These are phyloP conservation scores for Adansonia madagascariensis DNA, from an alignment of 441 rosid genomes.

Conservation along the genomic window DNA sequence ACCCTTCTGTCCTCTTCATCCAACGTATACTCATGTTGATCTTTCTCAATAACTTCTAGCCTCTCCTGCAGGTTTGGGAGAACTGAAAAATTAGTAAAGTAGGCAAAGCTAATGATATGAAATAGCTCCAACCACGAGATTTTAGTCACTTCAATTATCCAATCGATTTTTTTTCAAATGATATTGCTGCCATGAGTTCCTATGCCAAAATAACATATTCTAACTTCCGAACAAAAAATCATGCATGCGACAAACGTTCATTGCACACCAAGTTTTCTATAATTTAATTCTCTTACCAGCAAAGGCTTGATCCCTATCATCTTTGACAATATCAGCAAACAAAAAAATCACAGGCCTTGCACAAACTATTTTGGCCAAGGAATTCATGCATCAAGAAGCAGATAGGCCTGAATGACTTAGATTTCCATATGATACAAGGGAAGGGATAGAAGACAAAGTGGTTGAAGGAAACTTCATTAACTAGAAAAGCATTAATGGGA, in stretches of 20 bases:
- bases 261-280: not conserved
- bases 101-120: not conserved
- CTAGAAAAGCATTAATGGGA: not conserved
- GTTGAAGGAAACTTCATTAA: not conserved
- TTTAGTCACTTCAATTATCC: not conserved
- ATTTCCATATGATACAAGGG: not conserved
- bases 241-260: not conserved
- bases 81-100: constrained; percentile 15
- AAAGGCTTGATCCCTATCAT: not conserved
- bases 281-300: not conserved
- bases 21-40: constrained; percentile 82
- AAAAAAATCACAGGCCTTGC: not conserved
- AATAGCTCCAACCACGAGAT: not conserved
- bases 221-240: not conserved
- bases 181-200: not conserved
- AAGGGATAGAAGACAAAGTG: not conserved
- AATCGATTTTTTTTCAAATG: not conserved
- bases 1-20: constrained; percentile 87
- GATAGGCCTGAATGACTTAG: constrained; percentile 3
- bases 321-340: not conserved
- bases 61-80: constrained; percentile 59
- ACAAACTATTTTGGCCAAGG: not conserved
- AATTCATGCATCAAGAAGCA: not conserved
- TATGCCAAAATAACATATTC: not conserved
- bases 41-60: constrained; percentile 72